phyloP scores from a whole-genome alignment of 179 eudicot genomes.

The Gypsophila paniculata region DNA sequence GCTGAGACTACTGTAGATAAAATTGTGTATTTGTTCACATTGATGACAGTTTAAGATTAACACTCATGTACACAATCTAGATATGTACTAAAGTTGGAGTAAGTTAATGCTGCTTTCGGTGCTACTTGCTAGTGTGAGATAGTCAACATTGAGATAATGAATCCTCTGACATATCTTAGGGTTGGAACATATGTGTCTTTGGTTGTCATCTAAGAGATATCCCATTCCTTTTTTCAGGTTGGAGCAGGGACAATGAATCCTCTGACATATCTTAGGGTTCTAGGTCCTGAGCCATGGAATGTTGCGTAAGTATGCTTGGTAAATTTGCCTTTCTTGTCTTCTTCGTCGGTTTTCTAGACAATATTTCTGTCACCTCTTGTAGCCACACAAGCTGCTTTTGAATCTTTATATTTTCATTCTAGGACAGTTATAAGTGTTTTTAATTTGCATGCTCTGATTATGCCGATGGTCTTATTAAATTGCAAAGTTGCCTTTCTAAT shows the following conservation, averaged over 20 bases:
- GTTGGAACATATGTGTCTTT: neutral
- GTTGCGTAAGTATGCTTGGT: slow-evolving; percentile 77
- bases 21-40: neutral
- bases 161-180: no score
- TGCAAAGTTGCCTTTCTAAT: neutral
- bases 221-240: slow-evolving; percentile 47
- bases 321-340: neutral
- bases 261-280: slow-evolving; percentile 85
- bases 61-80: neutral
- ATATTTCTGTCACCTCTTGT: neutral
- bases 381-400: neutral
- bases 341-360: neutral
- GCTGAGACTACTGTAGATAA: neutral
- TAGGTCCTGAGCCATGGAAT: slow-evolving; percentile 99
- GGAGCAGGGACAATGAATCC: slow-evolving; percentile 99
- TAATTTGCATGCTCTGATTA: neutral
- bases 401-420: neutral
- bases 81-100: neutral
- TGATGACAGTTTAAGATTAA: neutral
- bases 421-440: neutral
- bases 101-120: neutral
- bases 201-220: neutral
- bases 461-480: neutral
- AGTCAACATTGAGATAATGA: neutral
- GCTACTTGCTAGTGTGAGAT: neutral